Percentiles rank a stretch among this genome's conserved stretches.
Evolutionary conservation across 106 monocot genomes (phyloP).

Genomic region (Apostasia shenzhenica): DNA sequence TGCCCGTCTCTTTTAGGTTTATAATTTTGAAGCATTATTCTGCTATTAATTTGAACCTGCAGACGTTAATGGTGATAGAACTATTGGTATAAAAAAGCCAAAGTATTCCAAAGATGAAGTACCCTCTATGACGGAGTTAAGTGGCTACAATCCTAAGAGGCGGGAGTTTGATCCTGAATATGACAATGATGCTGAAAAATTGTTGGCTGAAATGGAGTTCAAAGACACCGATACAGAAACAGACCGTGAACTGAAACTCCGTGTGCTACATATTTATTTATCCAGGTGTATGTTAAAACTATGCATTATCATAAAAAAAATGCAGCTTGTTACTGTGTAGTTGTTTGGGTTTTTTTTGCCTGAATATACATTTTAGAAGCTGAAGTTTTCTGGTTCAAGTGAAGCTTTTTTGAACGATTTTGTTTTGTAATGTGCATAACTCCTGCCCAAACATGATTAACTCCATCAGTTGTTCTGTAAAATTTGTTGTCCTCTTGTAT

Average conservation of each 20-base stretch:
- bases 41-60: constrained; percentile 4
- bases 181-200: constrained; percentile 87
- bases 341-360: too few relatives aligned
- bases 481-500: too few relatives aligned
- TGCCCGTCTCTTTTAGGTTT: too few relatives aligned
- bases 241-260: constrained; percentile 74
- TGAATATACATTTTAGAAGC: too few relatives aligned
- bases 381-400: too few relatives aligned
- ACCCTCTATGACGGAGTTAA: constrained; percentile 71
- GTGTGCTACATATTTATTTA: constrained; percentile 67
- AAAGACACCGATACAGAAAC: constrained; percentile 86
- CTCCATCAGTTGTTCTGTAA: too few relatives aligned
- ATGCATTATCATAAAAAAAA: not conserved
- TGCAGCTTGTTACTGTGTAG: not conserved
- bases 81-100: constrained; percentile 84
- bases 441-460: too few relatives aligned
- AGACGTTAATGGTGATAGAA: constrained; percentile 81
- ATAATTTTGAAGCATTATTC: too few relatives aligned
- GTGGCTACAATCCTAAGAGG: constrained; percentile 88
- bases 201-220: constrained; percentile 97
- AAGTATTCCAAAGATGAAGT: constrained; percentile 75
- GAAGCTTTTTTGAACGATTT: too few relatives aligned
- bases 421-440: too few relatives aligned
- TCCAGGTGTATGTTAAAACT: constrained; percentile 42
- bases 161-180: constrained; percentile 97